Conservation (phyloP, 2,329 filamentous ascomycete genomes). For the Aspergillus puulaauensis region DNA sequence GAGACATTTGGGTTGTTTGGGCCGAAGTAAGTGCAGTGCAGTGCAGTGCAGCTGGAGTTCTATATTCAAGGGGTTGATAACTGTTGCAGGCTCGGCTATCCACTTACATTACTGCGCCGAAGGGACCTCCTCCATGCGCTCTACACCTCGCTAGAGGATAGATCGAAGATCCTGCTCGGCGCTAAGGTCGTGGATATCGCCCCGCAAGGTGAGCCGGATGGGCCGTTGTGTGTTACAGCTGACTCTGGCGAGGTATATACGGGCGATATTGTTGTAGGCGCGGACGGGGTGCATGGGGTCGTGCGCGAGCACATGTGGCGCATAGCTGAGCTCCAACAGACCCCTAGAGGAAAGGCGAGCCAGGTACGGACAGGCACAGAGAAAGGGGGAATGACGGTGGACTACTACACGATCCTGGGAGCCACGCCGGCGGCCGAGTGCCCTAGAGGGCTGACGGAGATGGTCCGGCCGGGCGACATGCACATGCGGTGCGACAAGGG, state of each 20-base stretch:
- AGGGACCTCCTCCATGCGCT: background rate
- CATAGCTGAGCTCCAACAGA: background rate
- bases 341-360: too few relatives aligned
- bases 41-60: too few relatives aligned
- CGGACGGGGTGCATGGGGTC: background rate
- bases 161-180: background rate
- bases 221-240: background rate
- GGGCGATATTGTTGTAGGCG: background rate
- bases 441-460: too few relatives aligned
- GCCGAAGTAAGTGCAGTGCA: too few relatives aligned
- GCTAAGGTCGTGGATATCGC: background rate
- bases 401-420: background rate
- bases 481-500: too few relatives aligned
- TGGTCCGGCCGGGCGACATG: too few relatives aligned
- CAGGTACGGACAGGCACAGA: too few relatives aligned
- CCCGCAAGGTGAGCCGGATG: background rate
- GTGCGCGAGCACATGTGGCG: background rate
- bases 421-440: too few relatives aligned
- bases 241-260: background rate
- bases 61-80: background rate
- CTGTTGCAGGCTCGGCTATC: background rate
- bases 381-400: background rate
- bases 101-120: background rate
- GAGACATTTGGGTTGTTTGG: background rate
- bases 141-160: background rate